phyloP scores from a whole-genome alignment of 352 stramenopile species.

The Phytophthora aleatoria region DNA sequence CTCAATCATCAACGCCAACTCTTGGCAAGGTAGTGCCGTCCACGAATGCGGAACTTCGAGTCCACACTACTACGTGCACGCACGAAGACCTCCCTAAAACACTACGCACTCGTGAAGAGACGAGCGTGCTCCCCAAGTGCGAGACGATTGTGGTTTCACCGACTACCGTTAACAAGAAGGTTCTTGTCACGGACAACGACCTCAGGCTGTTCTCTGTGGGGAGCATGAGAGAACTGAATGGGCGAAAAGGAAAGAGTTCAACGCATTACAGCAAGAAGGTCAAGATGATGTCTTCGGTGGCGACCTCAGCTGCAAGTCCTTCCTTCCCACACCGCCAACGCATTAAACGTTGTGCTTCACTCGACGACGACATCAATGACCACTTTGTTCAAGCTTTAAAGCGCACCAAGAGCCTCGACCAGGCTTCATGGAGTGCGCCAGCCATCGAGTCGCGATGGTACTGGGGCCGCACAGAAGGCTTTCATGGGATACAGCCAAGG shows the following conservation, averaged over 20 bases:
- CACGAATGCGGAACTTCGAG: conserved; percentile 7
- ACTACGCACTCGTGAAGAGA: background rate
- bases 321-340: background rate
- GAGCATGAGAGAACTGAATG: conserved; percentile 25
- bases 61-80: conserved; percentile 13
- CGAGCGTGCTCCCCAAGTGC: conserved; percentile 15
- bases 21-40: background rate
- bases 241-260: conserved; percentile 9
- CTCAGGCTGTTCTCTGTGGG: conserved; percentile 35
- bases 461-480: conserved; percentile 11
- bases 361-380: conserved; percentile 7
- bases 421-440: conserved; percentile 3
- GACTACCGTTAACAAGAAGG: conserved; percentile 46
- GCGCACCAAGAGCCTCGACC: conserved; percentile 15
- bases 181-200: conserved; percentile 55
- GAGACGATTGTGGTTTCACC: conserved; percentile 36
- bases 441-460: conserved; percentile 17
- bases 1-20: background rate
- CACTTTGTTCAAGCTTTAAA: conserved; percentile 13
- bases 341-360: conserved; percentile 23
- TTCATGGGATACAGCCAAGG: conserved; percentile 27
- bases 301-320: background rate
- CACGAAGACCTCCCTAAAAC: background rate
- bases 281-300: background rate
- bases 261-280: conserved; percentile 16